Evolutionary conservation across 768 basidiomycete species (phyloP).

Genomic region (Naganishia kalamii): DNA sequence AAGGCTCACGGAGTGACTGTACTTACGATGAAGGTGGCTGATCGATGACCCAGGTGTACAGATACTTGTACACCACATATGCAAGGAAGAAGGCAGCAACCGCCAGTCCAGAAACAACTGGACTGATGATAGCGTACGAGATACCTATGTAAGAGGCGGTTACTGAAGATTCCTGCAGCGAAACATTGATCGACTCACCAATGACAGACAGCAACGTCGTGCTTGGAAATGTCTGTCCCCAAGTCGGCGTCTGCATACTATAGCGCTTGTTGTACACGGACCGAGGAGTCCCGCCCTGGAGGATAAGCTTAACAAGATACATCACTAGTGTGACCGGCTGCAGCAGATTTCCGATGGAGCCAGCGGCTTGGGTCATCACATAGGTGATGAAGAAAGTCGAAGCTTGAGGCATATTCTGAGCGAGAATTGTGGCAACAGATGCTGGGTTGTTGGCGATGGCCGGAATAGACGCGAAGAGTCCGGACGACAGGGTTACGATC

Average conservation of each 20-base stretch:
- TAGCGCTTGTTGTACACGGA: conserved; percentile 79
- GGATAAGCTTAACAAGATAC: conserved; percentile 83
- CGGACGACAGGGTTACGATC: conserved; percentile 75
- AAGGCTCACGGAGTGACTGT: conserved; percentile 31
- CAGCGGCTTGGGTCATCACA: conserved; percentile 56
- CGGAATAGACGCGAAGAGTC: conserved; percentile 67
- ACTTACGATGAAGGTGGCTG: too few species aligned
- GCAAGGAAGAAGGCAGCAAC: conserved; percentile 74
- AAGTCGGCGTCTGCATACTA: conserved; percentile 56
- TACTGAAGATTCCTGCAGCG: neutral
- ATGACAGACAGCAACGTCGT: conserved; percentile 78
- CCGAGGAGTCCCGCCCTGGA: conserved; percentile 69
- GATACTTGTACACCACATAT: conserved; percentile 72
- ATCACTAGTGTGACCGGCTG: conserved; percentile 66
- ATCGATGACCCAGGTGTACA: conserved; percentile 66
- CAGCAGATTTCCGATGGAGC: conserved; percentile 71
- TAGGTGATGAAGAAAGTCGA: conserved; percentile 51
- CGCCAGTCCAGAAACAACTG: conserved; percentile 86
- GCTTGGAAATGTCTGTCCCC: conserved; percentile 68
- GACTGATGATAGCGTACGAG: conserved; percentile 77
- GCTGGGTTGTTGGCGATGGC: conserved; percentile 62
- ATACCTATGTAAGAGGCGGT: conserved; percentile 28
- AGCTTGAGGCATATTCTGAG: conserved; percentile 62
- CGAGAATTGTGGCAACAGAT: conserved; percentile 64
- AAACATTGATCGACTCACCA: conserved; percentile 51